Base-by-base conservation (phyloP, 805 yeast species). In the Lachancea kluyveri region DNA sequence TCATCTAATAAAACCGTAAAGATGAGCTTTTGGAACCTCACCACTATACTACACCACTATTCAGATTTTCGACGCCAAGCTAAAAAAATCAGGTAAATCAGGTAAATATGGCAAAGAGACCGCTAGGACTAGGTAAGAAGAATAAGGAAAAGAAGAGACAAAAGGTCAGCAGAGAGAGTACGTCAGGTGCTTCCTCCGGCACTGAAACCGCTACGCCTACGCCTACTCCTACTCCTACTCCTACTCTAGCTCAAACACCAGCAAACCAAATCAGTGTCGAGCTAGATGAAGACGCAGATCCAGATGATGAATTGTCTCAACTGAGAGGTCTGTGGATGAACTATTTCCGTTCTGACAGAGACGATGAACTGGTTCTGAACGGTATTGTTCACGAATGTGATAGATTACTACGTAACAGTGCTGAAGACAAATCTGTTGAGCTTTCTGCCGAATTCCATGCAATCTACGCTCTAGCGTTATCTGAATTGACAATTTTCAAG, bases 301-400 rank as follows among this genome's bases (percentile, higher is more conserved):
- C 81, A 5, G 79, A 81, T 39, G 87, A 86, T 52, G 92, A 84
- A 45, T 48, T 84, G n/a, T 76, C 76, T 5, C 95, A 86, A 54
- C 59, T 88, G 37, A 62, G 59, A 37, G 94, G 82, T 1, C 60
- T 88, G 24, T 85, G 88, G 81, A 59, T 64, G 10, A 76, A 84
- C 3, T 84, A 74, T 57, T 46, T 60, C 24, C 53, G 62, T 4
- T 65, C 80, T 2, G 74, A 70, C 4, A 71, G 72, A 35, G 80
- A 78, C 14, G 73, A 71, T 41, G 83, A 79, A 49, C 59, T 77
- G 39, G 68, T 82, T 21, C 52, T 82, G 36, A 82, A 87, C 48
- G 96, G 96, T 15, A 69, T 88, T 4, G 71, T 90, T n/a, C 95
- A 88, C 47, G 96, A 90, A 53, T 82, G 95, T 61, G 96, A 90